These are phyloP conservation scores for Phialophora verrucosa DNA, from an alignment of 2,329 filamentous ascomycete species.

Conservation along the genomic window DNA sequence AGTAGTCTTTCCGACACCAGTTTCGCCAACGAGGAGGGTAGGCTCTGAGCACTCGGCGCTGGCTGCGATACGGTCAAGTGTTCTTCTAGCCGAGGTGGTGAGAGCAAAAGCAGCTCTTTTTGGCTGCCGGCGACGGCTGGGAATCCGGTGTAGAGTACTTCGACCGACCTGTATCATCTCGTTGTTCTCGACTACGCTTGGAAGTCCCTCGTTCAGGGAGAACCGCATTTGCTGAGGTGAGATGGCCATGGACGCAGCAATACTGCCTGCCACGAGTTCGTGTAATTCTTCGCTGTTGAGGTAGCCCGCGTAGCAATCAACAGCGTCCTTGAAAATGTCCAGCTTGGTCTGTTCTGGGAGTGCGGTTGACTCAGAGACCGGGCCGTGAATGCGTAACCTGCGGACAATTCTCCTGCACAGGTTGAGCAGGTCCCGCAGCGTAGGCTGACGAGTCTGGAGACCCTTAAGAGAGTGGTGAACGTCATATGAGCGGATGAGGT, in stretches of 20 bases:
- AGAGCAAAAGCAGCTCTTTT: conserved; percentile 71
- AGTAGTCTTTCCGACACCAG: conserved; percentile 97
- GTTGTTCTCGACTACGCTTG: conserved; percentile 69
- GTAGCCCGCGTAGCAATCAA: conserved; percentile 89
- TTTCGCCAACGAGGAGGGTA: conserved; percentile 94
- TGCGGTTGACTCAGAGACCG: not conserved
- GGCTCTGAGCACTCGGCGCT: conserved; percentile 86
- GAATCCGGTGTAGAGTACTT: conserved; percentile 61
- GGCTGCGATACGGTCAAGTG: conserved; percentile 86
- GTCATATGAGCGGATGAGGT: conserved; percentile 47
- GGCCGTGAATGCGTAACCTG: conserved; percentile 57
- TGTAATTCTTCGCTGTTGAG: conserved; percentile 70
- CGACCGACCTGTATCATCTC: conserved; percentile 69
- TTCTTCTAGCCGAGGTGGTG: conserved; percentile 79
- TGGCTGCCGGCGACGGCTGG: conserved; percentile 46
- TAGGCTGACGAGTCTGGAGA: conserved; percentile 62
- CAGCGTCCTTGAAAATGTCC: conserved; percentile 88
- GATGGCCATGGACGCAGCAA: conserved; percentile 87
- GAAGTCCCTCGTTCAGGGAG: conserved; percentile 72
- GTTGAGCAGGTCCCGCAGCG: conserved; percentile 82
- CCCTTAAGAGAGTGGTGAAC: conserved; percentile 28
- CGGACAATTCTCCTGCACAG: conserved; percentile 80
- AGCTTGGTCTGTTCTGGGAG: conserved; percentile 75
- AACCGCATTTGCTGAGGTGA: conserved; percentile 81
- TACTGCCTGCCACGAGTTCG: conserved; percentile 66